Evolutionary conservation across 2,329 filamentous ascomycete genomes (phyloP), one percentile per base, ranked within the genome.

Genomic region (Apiospora malaysiana): DNA sequence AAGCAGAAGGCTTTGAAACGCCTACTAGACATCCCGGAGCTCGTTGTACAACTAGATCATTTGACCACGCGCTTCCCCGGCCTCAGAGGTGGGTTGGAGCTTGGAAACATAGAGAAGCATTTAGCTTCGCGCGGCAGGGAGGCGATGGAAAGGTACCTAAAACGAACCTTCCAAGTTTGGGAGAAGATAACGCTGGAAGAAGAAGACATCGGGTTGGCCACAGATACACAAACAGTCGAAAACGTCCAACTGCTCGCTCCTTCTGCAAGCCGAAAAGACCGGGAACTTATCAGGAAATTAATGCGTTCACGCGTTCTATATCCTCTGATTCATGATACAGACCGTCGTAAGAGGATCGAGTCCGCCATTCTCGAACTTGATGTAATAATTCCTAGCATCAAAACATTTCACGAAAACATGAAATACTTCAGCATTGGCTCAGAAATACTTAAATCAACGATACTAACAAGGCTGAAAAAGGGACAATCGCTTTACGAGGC

Each of bases 361-460:
- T 66, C 46, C 21, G 72, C 70, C 40, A 40, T 74, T 67, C 70
- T 74, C 43, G 49, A 63, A 49, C 42, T 73, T 32, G 40, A 73
- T 27, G 65, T 71, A 14, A 69, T 74, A 51, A 72, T 74, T 68
- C 72, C 68, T 21, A 74, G 70, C 59, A 71, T 74, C 67, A 69
- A 72, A 47, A 73, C 69, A 32, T 66, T 74, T 68, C 66, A 74
- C 56, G 72, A 74, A 56, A 74, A 73, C 63, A 73, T 74, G 46
- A 67, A 74, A 69, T 72, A 73, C 49, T 65, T 73, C 68, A 49
- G 59, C 32, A 69, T 73, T n/a, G 66, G 27, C 40, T 69, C 68
- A n/a, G 72, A 71, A 63, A 72, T 73, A 49, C 40, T 74, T 18
- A 59, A 59, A 59, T 59, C 27, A 18, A 45, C 9, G 63, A 65